Conservation (phyloP, 2,329 filamentous ascomycete species). For the Chaetomiaceae sp. region DNA sequence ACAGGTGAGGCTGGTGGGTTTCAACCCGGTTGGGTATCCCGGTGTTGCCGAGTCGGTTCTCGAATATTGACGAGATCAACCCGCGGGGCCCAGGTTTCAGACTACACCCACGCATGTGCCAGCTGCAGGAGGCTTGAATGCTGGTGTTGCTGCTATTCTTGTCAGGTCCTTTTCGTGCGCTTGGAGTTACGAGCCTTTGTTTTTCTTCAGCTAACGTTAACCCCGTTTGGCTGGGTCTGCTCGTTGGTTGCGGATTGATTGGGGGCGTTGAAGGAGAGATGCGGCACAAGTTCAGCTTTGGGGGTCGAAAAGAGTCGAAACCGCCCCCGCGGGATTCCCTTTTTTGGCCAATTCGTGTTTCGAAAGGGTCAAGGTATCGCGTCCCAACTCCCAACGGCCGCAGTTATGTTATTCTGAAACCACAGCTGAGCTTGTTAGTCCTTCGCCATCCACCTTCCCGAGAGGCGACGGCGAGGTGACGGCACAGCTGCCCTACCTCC, state of each 20-base stretch:
- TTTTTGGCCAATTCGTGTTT: too few species aligned
- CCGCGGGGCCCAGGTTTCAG: background rate
- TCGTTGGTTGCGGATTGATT: background rate
- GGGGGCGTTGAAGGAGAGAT: background rate
- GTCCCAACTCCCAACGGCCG: constrained; percentile 1
- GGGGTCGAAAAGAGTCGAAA: too few species aligned
- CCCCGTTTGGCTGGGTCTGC: background rate
- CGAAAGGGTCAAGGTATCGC: too few species aligned
- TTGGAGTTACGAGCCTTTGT: background rate
- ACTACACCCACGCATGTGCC: background rate
- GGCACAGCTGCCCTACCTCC: too few species aligned
- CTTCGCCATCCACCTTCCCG: too few species aligned
- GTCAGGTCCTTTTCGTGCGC: background rate
- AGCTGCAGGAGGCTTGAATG: constrained; percentile 1
- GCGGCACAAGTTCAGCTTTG: constrained; percentile 4
- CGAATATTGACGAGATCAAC: background rate
- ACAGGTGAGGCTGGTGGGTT: background rate
- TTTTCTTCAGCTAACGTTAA: background rate
- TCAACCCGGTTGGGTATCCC: background rate
- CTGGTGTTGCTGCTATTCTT: constrained; percentile 8
- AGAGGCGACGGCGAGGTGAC: background rate
- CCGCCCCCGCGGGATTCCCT: too few species aligned
- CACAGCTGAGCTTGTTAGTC: constrained; percentile 8
- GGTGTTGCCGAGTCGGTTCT: background rate
- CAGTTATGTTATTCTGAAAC: constrained; percentile 8